Conservation (phyloP, 306 rosid species). For the Trifolium pratense region DNA sequence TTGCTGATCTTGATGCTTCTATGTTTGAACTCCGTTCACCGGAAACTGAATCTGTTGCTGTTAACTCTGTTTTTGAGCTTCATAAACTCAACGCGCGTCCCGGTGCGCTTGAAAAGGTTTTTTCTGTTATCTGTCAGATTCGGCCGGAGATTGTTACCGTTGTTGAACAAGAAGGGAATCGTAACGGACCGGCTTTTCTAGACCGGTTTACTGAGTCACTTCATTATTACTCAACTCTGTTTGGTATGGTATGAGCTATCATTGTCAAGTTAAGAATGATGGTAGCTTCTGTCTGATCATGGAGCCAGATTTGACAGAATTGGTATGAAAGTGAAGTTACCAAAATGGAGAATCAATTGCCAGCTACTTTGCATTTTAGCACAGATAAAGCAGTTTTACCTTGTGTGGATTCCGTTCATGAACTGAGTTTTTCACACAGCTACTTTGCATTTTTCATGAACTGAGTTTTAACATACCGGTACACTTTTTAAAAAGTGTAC, state of each 20-base stretch:
- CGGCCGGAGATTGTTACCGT: constrained; percentile 83
- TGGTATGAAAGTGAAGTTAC: constrained; percentile 43
- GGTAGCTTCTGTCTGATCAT: constrained; percentile 34
- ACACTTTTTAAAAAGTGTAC: no score
- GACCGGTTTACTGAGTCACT: constrained; percentile 93
- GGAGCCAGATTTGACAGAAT: constrained; percentile 43
- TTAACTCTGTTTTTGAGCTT: constrained; percentile 86
- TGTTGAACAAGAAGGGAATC: constrained; percentile 90
- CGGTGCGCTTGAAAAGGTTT: constrained; percentile 80
- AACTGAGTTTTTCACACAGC: constrained; percentile 37
- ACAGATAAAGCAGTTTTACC: constrained; percentile 39
- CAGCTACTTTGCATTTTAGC: constrained; percentile 39
- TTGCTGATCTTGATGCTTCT: constrained; percentile 87
- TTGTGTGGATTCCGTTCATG: constrained; percentile 33
- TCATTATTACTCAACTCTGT: constrained; percentile 86
- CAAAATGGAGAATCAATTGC: constrained; percentile 45
- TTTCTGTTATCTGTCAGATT: constrained; percentile 69
- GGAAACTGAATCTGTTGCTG: constrained; percentile 76
- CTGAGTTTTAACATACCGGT: no score
- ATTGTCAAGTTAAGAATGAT: constrained; percentile 46
- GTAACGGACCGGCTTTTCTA: constrained; percentile 65
- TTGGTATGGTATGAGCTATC: constrained; percentile 54
- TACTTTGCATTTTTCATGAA: no score
- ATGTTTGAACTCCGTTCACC: constrained; percentile 82
- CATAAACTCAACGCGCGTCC: constrained; percentile 79